A percentile compares a stretch with the other conserved stretches of the same genome.
Conservation (phyloP, 2,329 filamentous ascomycete genomes). For the Colletotrichum godetiae region DNA sequence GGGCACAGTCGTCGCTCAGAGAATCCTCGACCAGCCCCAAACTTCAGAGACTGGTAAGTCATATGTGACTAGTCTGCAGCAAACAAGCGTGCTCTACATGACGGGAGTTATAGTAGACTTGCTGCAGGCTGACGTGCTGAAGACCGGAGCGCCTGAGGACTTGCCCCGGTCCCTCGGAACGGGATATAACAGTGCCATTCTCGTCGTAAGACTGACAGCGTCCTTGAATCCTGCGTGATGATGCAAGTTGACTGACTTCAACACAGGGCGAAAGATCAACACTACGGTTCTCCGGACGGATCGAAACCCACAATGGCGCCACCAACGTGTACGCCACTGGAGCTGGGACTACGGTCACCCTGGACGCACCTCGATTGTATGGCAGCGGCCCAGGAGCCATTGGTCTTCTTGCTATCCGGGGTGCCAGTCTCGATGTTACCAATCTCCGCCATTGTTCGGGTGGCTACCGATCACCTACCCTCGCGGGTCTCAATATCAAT, state of each 20-base stretch:
- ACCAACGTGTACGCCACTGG: constrained; percentile 7
- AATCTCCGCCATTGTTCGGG: constrained; percentile 17
- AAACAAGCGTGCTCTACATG: constrained; percentile 20
- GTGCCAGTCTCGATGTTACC: not conserved
- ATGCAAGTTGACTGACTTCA: not conserved
- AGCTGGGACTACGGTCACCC: not conserved
- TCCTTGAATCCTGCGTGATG: too few species aligned
- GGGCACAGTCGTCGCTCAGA: constrained; percentile 4
- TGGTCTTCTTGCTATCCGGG: not conserved
- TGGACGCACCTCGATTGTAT: constrained; percentile 4
- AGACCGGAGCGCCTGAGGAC: constrained; percentile 1
- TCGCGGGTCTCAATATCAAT: constrained; percentile 1
- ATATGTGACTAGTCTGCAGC: not conserved
- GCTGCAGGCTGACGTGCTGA: not conserved
- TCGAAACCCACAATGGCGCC: constrained; percentile 18
- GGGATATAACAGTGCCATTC: constrained; percentile 10
- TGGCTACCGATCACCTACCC: constrained; percentile 7
- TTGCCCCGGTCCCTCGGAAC: not conserved
- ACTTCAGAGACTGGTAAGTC: not conserved
- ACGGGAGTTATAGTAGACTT: not conserved
- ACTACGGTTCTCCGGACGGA: not conserved
- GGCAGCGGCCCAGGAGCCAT: constrained; percentile 13
- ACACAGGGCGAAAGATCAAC: not conserved
- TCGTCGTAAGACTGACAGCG: not conserved
- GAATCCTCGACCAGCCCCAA: not conserved